Evolutionary conservation across 164 flowering plant genomes (phyloP).

Genomic region (Vitis rotundifolia): DNA sequence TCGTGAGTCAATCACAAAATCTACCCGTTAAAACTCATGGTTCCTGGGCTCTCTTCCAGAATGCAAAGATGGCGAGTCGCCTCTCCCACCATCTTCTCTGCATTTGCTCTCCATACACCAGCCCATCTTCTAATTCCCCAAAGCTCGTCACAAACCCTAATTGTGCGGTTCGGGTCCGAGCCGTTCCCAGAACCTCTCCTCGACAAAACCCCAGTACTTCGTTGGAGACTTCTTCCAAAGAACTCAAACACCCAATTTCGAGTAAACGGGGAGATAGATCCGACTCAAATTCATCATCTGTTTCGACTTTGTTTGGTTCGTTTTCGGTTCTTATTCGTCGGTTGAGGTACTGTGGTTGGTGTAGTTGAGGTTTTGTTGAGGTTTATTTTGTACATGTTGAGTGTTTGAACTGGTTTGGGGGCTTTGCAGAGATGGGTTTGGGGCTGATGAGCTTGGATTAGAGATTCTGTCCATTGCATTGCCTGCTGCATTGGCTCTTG

Average conservation of each 20-base stretch:
- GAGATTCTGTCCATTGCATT: conserved; percentile 72
- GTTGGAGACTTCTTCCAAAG: conserved; percentile 4
- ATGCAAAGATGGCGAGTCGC: conserved; percentile 11
- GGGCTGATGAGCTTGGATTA: conserved; percentile 45
- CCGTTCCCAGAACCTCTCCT: conserved; percentile 5
- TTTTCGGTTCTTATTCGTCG: conserved; percentile 14
- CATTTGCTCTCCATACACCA: not conserved
- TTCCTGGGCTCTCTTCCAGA: no score
- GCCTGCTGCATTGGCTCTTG: conserved; percentile 83
- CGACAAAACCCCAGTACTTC: conserved; percentile 4
- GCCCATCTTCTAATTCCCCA: not conserved
- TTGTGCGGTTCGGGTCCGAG: not conserved
- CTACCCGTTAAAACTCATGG: no score
- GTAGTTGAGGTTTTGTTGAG: not conserved
- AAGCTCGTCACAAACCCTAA: conserved; percentile 4
- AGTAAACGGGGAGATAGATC: not conserved
- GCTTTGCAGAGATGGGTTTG: conserved; percentile 37
- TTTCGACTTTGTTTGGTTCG: conserved; percentile 6
- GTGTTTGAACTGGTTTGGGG: not conserved
- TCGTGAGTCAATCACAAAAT: no score
- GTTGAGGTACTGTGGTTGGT: conserved; percentile 24
- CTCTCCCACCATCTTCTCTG: conserved; percentile 10
- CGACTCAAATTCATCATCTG: not conserved
- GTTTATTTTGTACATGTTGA: not conserved
- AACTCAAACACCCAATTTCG: not conserved